A percentile compares a stretch with the other conserved stretches of the same genome.
Evolutionary conservation across 2,329 filamentous ascomycete genomes (phyloP).

Genomic region (Verticillium longisporum): DNA sequence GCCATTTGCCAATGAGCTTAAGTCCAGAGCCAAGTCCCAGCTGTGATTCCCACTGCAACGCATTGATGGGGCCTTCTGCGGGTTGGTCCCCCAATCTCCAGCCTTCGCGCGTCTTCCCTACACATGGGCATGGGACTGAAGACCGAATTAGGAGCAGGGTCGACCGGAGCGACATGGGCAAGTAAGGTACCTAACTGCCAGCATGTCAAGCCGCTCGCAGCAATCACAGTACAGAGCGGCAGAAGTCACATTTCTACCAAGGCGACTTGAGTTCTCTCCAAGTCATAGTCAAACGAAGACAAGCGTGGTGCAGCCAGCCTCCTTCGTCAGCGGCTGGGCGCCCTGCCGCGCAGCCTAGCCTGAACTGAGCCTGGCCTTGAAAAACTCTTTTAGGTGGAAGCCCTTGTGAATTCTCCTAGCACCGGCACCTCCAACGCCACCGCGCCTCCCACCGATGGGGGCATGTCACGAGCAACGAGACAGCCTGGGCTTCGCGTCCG

Average conservation of each 20-base stretch:
- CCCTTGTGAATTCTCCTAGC: neutral
- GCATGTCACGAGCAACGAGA: neutral
- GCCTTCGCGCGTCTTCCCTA: neutral
- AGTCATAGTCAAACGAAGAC: too few relatives aligned
- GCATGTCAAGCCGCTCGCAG: too few relatives aligned
- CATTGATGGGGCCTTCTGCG: neutral
- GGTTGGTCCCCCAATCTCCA: neutral
- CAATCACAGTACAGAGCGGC: neutral
- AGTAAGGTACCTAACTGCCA: too few relatives aligned
- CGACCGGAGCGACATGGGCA: neutral
- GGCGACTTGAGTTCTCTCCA: neutral
- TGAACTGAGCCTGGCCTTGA: neutral
- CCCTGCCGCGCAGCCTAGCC: neutral
- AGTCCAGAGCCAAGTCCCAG: conserved; percentile 1
- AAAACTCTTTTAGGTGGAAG: neutral
- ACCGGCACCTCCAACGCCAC: neutral
- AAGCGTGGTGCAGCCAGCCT: neutral
- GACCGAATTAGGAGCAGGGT: neutral
- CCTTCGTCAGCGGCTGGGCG: neutral
- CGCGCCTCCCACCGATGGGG: neutral
- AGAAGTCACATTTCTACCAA: neutral
- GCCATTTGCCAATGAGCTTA: neutral
- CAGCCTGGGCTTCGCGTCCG: neutral
- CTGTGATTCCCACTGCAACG: neutral
- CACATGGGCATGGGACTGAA: neutral